Evolutionary conservation across 2,329 filamentous ascomycete species (phyloP), one percentile per base, ranked within the genome.

Genomic region (Sordariomycetes sp.): DNA sequence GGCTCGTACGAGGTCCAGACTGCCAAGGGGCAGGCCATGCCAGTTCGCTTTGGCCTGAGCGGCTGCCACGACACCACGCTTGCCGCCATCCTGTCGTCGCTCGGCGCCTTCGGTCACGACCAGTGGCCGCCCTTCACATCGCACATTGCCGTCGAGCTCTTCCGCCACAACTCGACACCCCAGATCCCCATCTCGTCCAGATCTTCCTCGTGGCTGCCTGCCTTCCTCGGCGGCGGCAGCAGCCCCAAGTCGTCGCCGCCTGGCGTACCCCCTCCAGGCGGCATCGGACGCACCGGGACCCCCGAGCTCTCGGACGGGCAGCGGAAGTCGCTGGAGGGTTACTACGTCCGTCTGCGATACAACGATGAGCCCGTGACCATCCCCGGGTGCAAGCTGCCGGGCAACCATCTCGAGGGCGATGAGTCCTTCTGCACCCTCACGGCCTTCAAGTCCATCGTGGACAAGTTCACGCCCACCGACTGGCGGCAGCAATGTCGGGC

Each of bases 11-110:
- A 75, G 41, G 54, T 70, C 35, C 55, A 49, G 23, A 44, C 40
- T 17, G 54, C 42, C 48, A 54, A 43, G 48, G 63, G 36, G 44
- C 62, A 44, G 25, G 25, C 35, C 19, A 29, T 10, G 5, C 14
- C 21, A 16, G 25, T 31, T 47, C 82, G 80, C 41, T 79, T 96
- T 43, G 81, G 78, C 12, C 64, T 96, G 49, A 84, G 77, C 44
- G 88, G 88, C 21, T 94, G 88, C 50, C 88, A 95, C 57, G 88
- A 96, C 52, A 96, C 92, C 3, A 96, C 92, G 1, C 70, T 98
- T 5, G 92, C 86, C 3, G 84, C 74, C 2, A 66, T 86, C 2
- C 63, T 98, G 19, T 64, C 80, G 12, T 85, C 84, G 44, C 59
- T 96, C 6, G 92, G 90, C 3, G 82, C 83, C 3, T 92, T 86